Evolutionary conservation across 257 asterid species (phyloP), one percentile per base, ranked within the genome.

Genomic region (Ehretia macrophylla): DNA sequence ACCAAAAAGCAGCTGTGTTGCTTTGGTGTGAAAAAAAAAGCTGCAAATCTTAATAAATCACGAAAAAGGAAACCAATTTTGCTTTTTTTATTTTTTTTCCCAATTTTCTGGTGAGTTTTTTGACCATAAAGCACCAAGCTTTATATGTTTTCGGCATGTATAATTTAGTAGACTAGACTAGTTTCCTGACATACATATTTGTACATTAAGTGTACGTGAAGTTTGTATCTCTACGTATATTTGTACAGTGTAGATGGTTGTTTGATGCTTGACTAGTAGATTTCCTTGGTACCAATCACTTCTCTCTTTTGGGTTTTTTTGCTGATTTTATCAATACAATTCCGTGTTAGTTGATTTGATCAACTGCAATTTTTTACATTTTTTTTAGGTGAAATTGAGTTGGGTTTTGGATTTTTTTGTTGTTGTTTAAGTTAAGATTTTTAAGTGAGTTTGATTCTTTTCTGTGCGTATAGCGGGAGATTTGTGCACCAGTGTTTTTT

Each of bases 61-160:
- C 35, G 6, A 27, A 27, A 27, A 27, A 27, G 35, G 35, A 27
- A 27, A 27, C 73, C 66, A 16, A 55, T 16, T 80, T 74, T 68
- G 44, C 66, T 55, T 13, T 42, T 54, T 64, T 66, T 60, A 66
- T 42, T 55, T 67, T 58, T 44, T 42, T 19, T 66, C 73, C 50
- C 62, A 48, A 23, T 67, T 65, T 58, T 32, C 57, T 55, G 62
- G 90, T 82, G 77, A 82, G 84, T 68, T 73, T 70, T 60, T 32
- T 27, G 14, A 23, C 66, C 59, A 11, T 10, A n/a, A 32, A 52
- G 9, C 49, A 51, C 45, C 47, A 14, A 8, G 57, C 47, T 64
- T 27, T 59, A 32, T 44, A 38, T n/a, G 55, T 65, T n/a, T n/a
- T 52, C 39, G 53, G 61, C 57, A 18, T 27, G 56, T 54, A 32